Evolutionary conservation across 257 asterid genomes (phyloP), one percentile per base, ranked within the genome.

Genomic region (Nemophila menziesii): DNA sequence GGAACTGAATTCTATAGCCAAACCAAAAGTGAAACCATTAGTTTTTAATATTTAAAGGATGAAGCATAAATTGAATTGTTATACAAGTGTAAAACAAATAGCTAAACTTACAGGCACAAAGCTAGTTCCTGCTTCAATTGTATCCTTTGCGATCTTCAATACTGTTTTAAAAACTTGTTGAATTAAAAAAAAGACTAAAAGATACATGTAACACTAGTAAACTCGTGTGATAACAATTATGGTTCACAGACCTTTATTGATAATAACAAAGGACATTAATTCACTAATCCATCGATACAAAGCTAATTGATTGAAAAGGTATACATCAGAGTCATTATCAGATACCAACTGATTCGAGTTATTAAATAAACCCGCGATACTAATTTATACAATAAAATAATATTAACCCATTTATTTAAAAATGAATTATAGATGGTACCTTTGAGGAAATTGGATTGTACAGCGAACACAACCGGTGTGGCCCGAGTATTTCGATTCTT

Each of bases 41-140:
- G 3, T 8, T 36, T 41, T 41, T 14, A 0, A 19, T 13, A 41
- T 41, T 8, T 14, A 18, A 41, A 14, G 12, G 10, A 41, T 18
- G 20, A 41, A 41, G 15, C 22, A 11, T n/a, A 15, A 12, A 14
- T 6, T 2, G 12, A 7, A 39, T 21, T 6, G 12, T n/a, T 9
- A 8, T 24, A 41, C 26, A 11, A 41, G 12, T 15, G 18, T 26
- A 14, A 20, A 43, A 36, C 0, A 16, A 41, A 43, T 10, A 44
- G 47, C 13, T 20, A 40, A 23, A 62, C 94, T 76, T 67, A 90
- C 99, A 22, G 99, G 94, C 54, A 90, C 94, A 61, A 90, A 54
- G 60, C 55, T 69, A 20, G 93, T 71, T 70, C 96, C 99, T n/a
- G 81, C 93, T 62, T 85, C 99, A 60, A 85, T 48, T 47, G 93